Evolutionary conservation across 768 basidiomycete species (phyloP), one percentile per base, ranked within the genome.

Genomic region (Boletus rufocinnamomeus): DNA sequence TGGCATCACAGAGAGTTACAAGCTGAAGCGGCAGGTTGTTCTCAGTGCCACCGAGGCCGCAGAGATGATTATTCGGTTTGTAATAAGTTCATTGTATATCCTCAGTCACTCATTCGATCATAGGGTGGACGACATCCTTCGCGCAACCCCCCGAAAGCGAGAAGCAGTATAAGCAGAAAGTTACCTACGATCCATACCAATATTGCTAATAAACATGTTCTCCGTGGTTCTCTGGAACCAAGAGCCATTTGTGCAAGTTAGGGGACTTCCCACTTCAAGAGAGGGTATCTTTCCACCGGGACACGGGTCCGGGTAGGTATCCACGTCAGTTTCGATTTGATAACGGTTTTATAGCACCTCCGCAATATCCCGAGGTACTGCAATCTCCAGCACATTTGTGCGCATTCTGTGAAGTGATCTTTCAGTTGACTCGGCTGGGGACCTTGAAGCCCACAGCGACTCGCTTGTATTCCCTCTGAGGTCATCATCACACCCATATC

Each of bases 21-120:
- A 98, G 79, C 80, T 99, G 63, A 99, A 99, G 79, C 81, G 88
- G 41, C 95, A 98, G 74, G 95, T 98, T 1, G 89, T 99, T 4
- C 76, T 91, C 48, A 96, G 93, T 68, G 95, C 97, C 2, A 93
- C 87, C 57, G 97, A 99, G 72, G 97, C 95, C 19, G 90, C 93
- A 2, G 97, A 98, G 80, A 98, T 98, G 96, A 98, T 99, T 65
- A 84, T 99, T 62, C 84, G 96, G 89, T 91, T 75, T 28, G 84
- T 73, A 19, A 10, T 10, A 2, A 9, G 38, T 50, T 50, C 21
- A 50, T 40, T 23, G 43, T 56, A 45, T 10, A n/a, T 46, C 37
- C 49, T 11, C 50, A 9, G 37, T 43, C 54, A 40, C 51, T 61
- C 49, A 63, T 57, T 38, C 34, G 13, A 50, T 30, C 51, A 10